Evolutionary conservation across 225 moss, liverwort and hornwort species (phyloP).

Genomic region (Pseudoscleropodium purum): DNA sequence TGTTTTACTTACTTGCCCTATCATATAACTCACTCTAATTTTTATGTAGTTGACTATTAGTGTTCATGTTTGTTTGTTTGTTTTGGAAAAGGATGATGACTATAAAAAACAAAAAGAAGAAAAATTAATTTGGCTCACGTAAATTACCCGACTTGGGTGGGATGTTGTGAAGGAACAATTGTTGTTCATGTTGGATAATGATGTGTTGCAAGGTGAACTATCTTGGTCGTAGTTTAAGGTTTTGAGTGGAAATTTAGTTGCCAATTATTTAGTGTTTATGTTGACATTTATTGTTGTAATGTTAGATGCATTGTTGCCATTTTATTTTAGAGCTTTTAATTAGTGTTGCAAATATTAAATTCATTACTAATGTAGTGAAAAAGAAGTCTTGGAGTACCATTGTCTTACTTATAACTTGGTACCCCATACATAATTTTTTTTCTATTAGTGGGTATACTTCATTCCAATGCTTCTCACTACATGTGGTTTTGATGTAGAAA

Average conservation of each 20-base stretch:
- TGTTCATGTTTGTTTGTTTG: background rate
- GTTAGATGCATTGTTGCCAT: background rate
- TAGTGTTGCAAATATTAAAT: background rate
- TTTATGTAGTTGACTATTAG: background rate
- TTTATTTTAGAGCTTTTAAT: background rate
- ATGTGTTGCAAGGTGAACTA: background rate
- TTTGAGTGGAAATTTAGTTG: background rate
- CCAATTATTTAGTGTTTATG: background rate
- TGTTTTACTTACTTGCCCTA: background rate
- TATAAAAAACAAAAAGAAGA: too few species aligned
- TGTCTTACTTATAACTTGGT: background rate
- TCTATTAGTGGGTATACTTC: background rate
- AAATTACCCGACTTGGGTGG: too few species aligned
- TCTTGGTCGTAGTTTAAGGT: rapidly evolving
- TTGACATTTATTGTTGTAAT: background rate
- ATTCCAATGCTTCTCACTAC: background rate
- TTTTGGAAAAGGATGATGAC: too few species aligned
- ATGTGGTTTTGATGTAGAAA: background rate
- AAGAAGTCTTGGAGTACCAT: background rate
- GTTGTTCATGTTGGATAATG: background rate
- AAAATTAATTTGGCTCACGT: too few species aligned
- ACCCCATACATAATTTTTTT: background rate
- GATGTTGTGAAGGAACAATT: too few species aligned
- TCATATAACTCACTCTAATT: background rate
- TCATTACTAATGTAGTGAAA: background rate